phyloP scores from a whole-genome alignment of 2,329 filamentous ascomycete species.

The Beauveria sp. region DNA sequence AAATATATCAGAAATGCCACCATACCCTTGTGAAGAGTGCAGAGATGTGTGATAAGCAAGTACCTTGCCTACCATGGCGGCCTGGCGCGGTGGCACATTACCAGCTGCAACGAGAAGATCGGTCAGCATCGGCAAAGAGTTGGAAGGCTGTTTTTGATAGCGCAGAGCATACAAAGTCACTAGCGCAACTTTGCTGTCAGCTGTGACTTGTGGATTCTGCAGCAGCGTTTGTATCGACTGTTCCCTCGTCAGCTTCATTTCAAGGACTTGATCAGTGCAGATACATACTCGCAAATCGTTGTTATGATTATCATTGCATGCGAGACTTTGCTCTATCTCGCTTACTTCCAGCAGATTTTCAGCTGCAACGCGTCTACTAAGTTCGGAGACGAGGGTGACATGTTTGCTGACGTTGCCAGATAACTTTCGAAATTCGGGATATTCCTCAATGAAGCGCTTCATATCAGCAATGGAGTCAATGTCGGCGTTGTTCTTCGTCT shows the following conservation, averaged over 20 bases:
- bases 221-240: slow-evolving; percentile 81
- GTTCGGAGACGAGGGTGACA: slow-evolving; percentile 87
- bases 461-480: slow-evolving; percentile 97
- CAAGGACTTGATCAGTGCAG: background rate
- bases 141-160: slow-evolving; percentile 80
- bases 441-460: slow-evolving; percentile 99
- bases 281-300: slow-evolving; percentile 73
- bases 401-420: slow-evolving; percentile 98
- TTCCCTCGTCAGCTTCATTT: background rate
- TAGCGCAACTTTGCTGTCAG: slow-evolving; percentile 78
- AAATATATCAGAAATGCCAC: slow-evolving; percentile 84
- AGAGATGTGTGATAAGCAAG: slow-evolving; percentile 81
- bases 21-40: slow-evolving; percentile 65
- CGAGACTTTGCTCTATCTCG: slow-evolving; percentile 92
- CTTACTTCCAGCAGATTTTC: slow-evolving; percentile 91
- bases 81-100: slow-evolving; percentile 66
- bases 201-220: slow-evolving; percentile 65
- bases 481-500: slow-evolving; percentile 92
- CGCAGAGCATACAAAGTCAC: slow-evolving; percentile 92
- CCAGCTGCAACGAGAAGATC: slow-evolving; percentile 81
- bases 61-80: slow-evolving; percentile 74
- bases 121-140: slow-evolving; percentile 73
- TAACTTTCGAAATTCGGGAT: slow-evolving; percentile 93
- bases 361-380: slow-evolving; percentile 78
- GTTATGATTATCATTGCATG: slow-evolving; percentile 92